Conservation (phyloP, 2,329 filamentous ascomycete genomes). For the Colletotrichum musae region DNA sequence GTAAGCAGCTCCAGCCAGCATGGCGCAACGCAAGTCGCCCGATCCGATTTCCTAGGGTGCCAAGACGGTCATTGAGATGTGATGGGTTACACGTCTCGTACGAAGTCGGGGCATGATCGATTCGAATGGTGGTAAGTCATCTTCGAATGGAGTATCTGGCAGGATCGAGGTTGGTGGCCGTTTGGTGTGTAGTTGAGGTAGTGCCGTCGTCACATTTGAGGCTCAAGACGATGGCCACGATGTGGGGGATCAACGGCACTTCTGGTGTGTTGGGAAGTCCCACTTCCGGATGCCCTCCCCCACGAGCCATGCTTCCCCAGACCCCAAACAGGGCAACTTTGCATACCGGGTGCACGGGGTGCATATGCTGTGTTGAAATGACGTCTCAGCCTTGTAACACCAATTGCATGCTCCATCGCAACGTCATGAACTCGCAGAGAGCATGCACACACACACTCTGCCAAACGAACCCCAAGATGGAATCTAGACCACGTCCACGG, state of each 20-base stretch:
- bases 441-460: constrained; percentile 2
- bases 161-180: not conserved
- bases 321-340: constrained; percentile 40
- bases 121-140: not conserved
- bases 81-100: not conserved
- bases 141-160: not conserved
- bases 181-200: not conserved
- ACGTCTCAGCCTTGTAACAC: constrained; percentile 49
- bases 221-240: constrained; percentile 36
- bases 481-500: constrained; percentile 14
- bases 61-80: not conserved
- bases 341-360: constrained; percentile 40
- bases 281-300: constrained; percentile 36
- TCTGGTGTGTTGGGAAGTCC: constrained; percentile 34
- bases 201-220: constrained; percentile 31
- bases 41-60: constrained; percentile 22
- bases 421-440: constrained; percentile 26
- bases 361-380: constrained; percentile 43
- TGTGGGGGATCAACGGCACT: constrained; percentile 41
- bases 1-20: constrained; percentile 4
- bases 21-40: constrained; percentile 10
- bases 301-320: constrained; percentile 41
- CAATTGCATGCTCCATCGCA: constrained; percentile 25
- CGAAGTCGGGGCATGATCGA: not conserved
- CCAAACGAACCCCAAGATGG: not conserved